Conservation (phyloP, 2,329 filamentous ascomycete species). For the Trichoderma koningiopsis region DNA sequence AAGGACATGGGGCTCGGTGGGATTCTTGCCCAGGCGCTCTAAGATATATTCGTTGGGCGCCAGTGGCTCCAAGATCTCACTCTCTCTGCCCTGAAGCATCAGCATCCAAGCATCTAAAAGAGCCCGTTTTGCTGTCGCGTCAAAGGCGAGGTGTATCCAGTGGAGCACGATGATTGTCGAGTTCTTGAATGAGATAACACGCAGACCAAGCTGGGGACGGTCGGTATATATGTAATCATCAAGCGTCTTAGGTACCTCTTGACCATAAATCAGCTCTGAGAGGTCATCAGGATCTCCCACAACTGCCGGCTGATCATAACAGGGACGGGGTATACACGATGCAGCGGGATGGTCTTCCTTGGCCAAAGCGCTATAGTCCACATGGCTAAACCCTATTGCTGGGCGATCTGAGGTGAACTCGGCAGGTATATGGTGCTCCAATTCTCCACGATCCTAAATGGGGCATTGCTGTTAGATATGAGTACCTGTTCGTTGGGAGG, state of each 20-base stretch:
- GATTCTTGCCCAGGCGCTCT: background rate
- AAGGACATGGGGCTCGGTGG: background rate
- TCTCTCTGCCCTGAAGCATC: conserved; percentile 47
- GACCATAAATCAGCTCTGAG: conserved; percentile 25
- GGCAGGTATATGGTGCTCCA: conserved; percentile 40
- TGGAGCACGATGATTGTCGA: conserved; percentile 51
- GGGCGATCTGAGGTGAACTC: conserved; percentile 39
- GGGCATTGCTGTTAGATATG: background rate
- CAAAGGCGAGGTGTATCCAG: conserved; percentile 52
- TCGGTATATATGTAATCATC: conserved; percentile 47
- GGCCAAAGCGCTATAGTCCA: conserved; percentile 35
- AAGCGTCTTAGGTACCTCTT: conserved; percentile 33
- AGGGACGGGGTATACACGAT: conserved; percentile 38
- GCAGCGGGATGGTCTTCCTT: conserved; percentile 48
- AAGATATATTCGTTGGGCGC: conserved; percentile 34
- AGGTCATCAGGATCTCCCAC: conserved; percentile 29
- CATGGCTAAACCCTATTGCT: conserved; percentile 45
- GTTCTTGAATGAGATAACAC: conserved; percentile 51
- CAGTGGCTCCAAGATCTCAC: conserved; percentile 42
- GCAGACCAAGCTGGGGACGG: conserved; percentile 49
- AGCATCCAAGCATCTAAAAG: conserved; percentile 50
- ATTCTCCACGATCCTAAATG: conserved; percentile 28
- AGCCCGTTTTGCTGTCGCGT: conserved; percentile 46
- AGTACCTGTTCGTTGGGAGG: conserved; percentile 30
- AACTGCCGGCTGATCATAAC: conserved; percentile 29